Percentiles rank a stretch among this genome's conserved stretches.
Conservation (phyloP, 2,329 filamentous ascomycete genomes). For the Aureobasidium mangrovei region DNA sequence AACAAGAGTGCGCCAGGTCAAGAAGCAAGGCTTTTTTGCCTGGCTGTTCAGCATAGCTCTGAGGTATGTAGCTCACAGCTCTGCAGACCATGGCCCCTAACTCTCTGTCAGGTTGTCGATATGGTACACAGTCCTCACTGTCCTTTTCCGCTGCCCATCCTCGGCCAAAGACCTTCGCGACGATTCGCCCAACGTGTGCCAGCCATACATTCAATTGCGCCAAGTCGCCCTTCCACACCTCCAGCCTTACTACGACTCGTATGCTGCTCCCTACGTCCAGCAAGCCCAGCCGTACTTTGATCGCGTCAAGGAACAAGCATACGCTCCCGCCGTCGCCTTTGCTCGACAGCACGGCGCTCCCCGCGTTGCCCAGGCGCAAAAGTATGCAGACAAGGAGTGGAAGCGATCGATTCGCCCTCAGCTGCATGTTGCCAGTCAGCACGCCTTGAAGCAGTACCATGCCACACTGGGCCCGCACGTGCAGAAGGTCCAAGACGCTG, state of each 20-base stretch:
- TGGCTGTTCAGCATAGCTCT: constrained; percentile 12
- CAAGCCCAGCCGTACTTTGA: constrained; percentile 63
- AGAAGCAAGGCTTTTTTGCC: constrained; percentile 13
- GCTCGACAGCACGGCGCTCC: constrained; percentile 66
- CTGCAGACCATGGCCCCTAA: background rate
- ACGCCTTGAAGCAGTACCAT: constrained; percentile 59
- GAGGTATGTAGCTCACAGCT: constrained; percentile 2
- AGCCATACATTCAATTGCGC: constrained; percentile 62
- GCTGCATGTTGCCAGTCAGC: constrained; percentile 54
- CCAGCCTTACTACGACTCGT: constrained; percentile 75
- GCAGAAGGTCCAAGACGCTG: constrained; percentile 46
- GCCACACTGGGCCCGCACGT: constrained; percentile 65
- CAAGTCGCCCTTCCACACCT: constrained; percentile 65
- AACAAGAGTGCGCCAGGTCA: background rate
- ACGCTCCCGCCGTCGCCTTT: constrained; percentile 59
- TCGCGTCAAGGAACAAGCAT: constrained; percentile 49
- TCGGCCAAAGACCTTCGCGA: constrained; percentile 58
- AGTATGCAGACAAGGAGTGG: constrained; percentile 66
- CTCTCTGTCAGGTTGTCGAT: constrained; percentile 51
- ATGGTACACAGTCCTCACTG: constrained; percentile 77
- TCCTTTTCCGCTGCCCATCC: constrained; percentile 74
- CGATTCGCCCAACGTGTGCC: constrained; percentile 68
- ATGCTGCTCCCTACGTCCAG: constrained; percentile 76
- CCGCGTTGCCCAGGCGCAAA: constrained; percentile 56
- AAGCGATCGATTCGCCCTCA: constrained; percentile 68